Base-by-base conservation (phyloP, 2,329 filamentous ascomycete species). In the Xylaria polymorpha region DNA sequence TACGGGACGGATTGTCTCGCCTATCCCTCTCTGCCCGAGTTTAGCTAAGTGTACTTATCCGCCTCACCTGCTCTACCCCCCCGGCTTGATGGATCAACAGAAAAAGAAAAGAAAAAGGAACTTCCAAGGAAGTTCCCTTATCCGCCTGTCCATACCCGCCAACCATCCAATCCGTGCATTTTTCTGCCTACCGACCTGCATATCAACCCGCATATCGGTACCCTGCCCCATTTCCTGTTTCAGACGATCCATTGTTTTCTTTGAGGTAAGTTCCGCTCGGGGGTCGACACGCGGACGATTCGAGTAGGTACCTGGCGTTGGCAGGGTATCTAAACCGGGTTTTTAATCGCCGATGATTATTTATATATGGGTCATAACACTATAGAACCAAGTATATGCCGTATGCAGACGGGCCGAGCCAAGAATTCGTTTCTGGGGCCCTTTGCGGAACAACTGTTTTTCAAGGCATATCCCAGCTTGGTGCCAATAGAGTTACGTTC, bases 191-290 rank as follows among this genome's bases (percentile, higher is more conserved):
- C 55, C 55, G 55, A 57, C 55, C 55, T 57, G 55, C 55, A 57
- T 57, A 57, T 57, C 55, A 43, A 57, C 55, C 55, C 20, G 55
- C 55, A 57, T 57, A 57, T 57, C 37, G 37, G 37, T 57, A 57
- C 37, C n/a, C 55, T 57, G n/a, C 55, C 29, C 55, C 55, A 57
- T 57, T 57, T 43, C 55, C 55, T 43, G 55, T 57, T 57, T 57
- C 37, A 43, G 37, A 41, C 55, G 18, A 9, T 18, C 55, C 55
- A 43, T 57, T 41, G 8, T 25, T 41, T 43, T 57, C 37, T 43
- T n/a, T 18, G 37, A 57, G 20, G 55, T 41, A 43, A 8, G 55
- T 43, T 57, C 55, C 55, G 55, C 37, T 57, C n/a, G 55, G 37
- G 51, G 37, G 15, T 22, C 18, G 25, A 39, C 51, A 39, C 51